Base-by-base conservation (phyloP, 2,329 filamentous ascomycete genomes). In the Diaporthe vaccinii region DNA sequence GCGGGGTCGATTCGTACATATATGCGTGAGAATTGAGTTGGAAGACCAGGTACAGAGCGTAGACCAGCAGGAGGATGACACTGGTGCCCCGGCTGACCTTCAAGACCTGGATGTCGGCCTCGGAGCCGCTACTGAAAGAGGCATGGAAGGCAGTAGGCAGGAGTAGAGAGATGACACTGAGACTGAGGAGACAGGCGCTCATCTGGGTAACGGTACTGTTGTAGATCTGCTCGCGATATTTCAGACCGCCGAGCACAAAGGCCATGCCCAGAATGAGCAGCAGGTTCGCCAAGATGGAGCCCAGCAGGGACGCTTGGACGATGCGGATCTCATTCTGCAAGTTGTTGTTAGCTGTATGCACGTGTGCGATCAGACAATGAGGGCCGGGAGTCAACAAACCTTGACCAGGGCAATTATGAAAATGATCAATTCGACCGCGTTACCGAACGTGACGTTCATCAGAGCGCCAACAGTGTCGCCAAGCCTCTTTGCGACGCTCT, bases 1-100 rank as follows among this genome's bases (percentile, higher is more conserved):
- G 91, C 1, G 93, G 92, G 14, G 91, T 94, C 76, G 92, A 92
- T 80, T 91, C 91, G 84, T 94, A 94, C 84, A 94, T 91, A 51
- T 88, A 87, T 49, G 86, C 85, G 80, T 94, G 93, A 1, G 93
- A 91, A 79, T 92, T 93, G 68, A 96, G 89, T 83, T 96, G 94
- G 83, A 96, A 95, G 77, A 93, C 85, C 7, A 96, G 90, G 78
- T 96, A 96, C 71, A 92, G 88, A 28, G 87, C 88, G 81, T 96
- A 96, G 22, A 95, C 91, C 39, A 94, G 81, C 1, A 96, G 85
- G 1, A 96, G 87, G 58, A 96, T 91, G 57, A 96, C 88, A 80
- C 93, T 94, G 1, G 94, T 95, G 72, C 93, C 93, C 69, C 94
- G 91, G 82, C 93, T 95, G 80, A 96, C 92, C 80, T 93, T 89